Conservation (phyloP, 2,329 filamentous ascomycete species). For the Eutypella sp. region DNA sequence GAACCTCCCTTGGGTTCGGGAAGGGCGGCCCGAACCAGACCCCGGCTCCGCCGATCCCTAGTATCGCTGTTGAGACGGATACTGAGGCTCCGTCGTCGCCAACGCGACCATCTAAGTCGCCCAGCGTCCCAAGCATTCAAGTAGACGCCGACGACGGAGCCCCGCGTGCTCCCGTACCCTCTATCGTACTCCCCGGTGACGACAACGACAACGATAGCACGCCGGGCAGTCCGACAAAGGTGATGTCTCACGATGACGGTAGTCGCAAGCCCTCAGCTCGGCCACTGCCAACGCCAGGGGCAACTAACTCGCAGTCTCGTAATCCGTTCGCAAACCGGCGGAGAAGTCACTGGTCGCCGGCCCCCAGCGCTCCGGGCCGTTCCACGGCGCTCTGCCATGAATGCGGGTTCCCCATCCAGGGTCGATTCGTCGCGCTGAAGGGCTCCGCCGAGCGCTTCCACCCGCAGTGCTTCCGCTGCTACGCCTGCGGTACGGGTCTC, state of each 20-base stretch:
- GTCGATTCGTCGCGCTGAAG: slow-evolving; percentile 80
- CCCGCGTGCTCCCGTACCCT: slow-evolving; percentile 30
- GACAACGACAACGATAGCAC: slow-evolving; percentile 2
- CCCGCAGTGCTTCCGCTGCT: slow-evolving; percentile 87
- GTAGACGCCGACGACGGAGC: slow-evolving; percentile 35
- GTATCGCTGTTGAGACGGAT: slow-evolving; percentile 50
- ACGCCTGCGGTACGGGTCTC: slow-evolving; percentile 78
- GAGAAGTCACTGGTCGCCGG: slow-evolving; percentile 56
- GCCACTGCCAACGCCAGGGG: slow-evolving; percentile 45
- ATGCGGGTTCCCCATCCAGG: slow-evolving; percentile 79
- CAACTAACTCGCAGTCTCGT: slow-evolving; percentile 26
- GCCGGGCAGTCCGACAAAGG: slow-evolving; percentile 34
- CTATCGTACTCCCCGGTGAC: slow-evolving; percentile 34
- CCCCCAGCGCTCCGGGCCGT: slow-evolving; percentile 40
- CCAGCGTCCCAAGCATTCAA: slow-evolving; percentile 39
- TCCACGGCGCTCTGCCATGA: slow-evolving; percentile 74
- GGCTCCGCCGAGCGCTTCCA: slow-evolving; percentile 76
- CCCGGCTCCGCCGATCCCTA: slow-evolving; percentile 38
- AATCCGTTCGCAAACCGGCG: slow-evolving; percentile 36
- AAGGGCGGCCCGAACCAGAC: slow-evolving; percentile 23
- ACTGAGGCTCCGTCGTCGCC: slow-evolving; percentile 30
- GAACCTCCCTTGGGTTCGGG: slow-evolving; percentile 26
- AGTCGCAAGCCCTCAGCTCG: slow-evolving; percentile 29
- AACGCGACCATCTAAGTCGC: slow-evolving; percentile 30
- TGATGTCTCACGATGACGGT: slow-evolving; percentile 42